phyloP scores from a whole-genome alignment of 176 grass and related monocot genomes.

The Triticum aestivum region DNA sequence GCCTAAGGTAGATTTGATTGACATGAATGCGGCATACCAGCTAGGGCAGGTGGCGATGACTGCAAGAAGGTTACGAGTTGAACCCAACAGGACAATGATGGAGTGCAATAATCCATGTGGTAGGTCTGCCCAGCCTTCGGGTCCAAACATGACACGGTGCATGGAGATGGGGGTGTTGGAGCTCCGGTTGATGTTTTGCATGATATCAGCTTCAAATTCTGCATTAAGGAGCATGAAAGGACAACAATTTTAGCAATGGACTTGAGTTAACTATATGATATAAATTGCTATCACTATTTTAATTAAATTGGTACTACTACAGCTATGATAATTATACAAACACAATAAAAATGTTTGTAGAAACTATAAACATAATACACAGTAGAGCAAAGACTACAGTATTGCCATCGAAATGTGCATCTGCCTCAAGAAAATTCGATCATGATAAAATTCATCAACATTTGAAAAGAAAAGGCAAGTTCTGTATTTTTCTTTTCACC shows the following conservation, averaged over 20 bases:
- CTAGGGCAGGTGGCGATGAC: not conserved
- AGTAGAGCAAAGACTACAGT: no score
- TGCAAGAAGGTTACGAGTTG: not conserved
- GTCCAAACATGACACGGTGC: not conserved
- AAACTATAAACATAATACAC: no score
- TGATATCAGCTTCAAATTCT: not conserved
- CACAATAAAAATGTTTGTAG: no score
- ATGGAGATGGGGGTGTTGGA: not conserved
- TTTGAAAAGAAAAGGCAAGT: no score
- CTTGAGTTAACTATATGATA: not conserved
- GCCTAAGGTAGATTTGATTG: not conserved
- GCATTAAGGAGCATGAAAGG: not conserved
- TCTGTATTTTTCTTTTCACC: no score
- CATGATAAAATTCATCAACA: no score
- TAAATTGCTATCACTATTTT: not conserved
- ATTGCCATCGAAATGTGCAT: no score
- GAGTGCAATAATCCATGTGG: conserved; percentile 16
- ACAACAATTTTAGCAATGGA: not conserved
- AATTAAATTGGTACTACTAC: no score
- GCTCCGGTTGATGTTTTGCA: not conserved
- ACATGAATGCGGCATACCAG: not conserved
- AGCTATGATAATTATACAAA: no score
- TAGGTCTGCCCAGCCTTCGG: conserved; percentile 38
- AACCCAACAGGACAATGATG: conserved; percentile 28
- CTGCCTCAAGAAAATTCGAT: no score